Conservation (phyloP, 2,329 filamentous ascomycete species). For the Periconia sp. region DNA sequence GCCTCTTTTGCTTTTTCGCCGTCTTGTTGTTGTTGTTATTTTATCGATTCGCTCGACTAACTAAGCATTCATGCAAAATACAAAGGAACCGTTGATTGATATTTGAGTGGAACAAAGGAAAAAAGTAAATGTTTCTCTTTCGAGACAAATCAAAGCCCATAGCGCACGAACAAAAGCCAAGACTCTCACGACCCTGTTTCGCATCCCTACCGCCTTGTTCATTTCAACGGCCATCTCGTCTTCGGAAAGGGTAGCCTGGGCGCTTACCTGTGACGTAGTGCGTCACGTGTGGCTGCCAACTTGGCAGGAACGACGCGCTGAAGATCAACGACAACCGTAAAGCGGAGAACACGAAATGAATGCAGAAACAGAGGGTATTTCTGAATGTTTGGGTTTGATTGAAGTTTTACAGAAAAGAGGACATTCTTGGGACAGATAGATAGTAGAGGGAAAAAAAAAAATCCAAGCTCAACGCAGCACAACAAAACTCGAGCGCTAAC, state of each 20-base stretch:
- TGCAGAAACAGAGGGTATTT: not conserved
- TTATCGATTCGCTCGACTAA: no score
- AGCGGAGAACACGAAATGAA: not conserved
- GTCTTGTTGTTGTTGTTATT: no score
- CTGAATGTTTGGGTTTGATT: not conserved
- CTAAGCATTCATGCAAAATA: no score
- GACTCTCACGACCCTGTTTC: conserved; percentile 1
- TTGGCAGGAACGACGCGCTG: conserved; percentile 9
- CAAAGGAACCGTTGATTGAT: no score
- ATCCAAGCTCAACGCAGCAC: not conserved
- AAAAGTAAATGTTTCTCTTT: no score
- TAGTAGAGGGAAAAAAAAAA: not conserved
- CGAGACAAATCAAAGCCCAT: no score
- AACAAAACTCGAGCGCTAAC: not conserved
- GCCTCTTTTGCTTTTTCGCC: no score
- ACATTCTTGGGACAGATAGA: not conserved
- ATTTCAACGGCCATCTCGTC: conserved; percentile 6
- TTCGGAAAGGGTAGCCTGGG: conserved; percentile 5
- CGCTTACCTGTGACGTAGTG: conserved; percentile 20
- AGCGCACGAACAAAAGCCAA: not conserved
- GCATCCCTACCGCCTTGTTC: not conserved
- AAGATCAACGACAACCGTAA: not conserved
- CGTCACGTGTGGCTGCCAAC: conserved; percentile 9
- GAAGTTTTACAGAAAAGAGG: no score
- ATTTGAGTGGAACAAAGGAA: no score